A percentile compares a stretch with the other conserved stretches of the same genome.
phyloP scores from a whole-genome alignment of 106 monocot genomes.

The Allium cepa region DNA sequence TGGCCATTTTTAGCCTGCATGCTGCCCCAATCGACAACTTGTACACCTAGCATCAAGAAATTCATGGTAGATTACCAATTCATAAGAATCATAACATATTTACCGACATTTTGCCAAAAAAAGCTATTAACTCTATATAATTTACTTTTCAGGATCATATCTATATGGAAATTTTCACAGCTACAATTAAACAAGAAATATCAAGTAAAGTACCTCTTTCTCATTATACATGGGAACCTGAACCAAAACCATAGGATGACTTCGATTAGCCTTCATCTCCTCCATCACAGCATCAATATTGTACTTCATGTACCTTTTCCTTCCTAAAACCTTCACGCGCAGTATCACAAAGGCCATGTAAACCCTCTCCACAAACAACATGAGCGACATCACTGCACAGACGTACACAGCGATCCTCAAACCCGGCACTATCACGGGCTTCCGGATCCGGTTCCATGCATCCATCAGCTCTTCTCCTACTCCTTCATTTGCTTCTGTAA shows the following conservation, averaged over 20 bases:
- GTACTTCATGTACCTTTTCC: conserved; percentile 40
- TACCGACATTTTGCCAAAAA: neutral
- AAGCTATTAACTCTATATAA: too few relatives aligned
- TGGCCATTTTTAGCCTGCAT: conserved; percentile 38
- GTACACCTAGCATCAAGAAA: conserved; percentile 23
- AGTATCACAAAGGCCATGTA: conserved; percentile 55
- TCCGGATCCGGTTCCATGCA: neutral
- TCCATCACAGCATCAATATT: conserved; percentile 25
- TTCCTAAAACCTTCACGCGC: conserved; percentile 30
- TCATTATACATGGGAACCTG: conserved; percentile 69
- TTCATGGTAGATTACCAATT: neutral
- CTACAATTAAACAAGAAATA: neutral
- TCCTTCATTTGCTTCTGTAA: neutral
- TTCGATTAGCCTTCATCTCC: conserved; percentile 21
- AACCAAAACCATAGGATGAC: conserved; percentile 42
- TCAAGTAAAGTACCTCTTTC: conserved; percentile 32
- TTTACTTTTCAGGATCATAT: neutral
- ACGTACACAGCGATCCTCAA: neutral
- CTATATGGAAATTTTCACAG: neutral
- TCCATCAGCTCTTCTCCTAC: neutral
- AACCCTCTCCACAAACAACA: conserved; percentile 48
- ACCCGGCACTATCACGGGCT: conserved; percentile 3
- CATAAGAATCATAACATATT: neutral
- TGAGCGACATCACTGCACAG: conserved; percentile 25
- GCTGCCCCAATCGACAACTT: conserved; percentile 54